phyloP scores from a whole-genome alignment of 2,329 filamentous ascomycete genomes.

The Leptographium procerum region DNA sequence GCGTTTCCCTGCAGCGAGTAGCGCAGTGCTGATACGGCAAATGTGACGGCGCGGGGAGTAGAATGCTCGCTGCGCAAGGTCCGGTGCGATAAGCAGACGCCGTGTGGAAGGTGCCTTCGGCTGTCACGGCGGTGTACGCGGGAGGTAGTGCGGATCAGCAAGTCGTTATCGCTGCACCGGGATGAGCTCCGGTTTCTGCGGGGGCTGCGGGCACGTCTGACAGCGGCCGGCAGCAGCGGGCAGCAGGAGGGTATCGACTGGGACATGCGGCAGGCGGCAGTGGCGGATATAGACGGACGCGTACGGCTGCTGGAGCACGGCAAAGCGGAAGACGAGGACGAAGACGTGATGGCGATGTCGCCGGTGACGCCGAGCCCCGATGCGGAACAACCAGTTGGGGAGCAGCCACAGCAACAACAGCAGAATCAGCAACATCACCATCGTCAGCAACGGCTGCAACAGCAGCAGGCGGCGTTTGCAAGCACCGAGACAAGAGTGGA shows the following conservation, averaged over 20 bases:
- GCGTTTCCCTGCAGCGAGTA: too few relatives aligned
- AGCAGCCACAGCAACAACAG: neutral
- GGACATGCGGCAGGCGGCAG: neutral
- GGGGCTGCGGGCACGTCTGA: neutral
- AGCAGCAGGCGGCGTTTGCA: too few relatives aligned
- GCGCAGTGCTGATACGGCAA: neutral
- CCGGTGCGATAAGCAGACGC: constrained; percentile 8
- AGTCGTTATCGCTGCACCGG: constrained; percentile 7
- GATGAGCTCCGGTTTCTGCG: constrained; percentile 9
- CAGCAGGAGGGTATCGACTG: neutral
- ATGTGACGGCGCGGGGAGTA: neutral
- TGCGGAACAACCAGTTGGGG: neutral
- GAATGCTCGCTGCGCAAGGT: constrained; percentile 10
- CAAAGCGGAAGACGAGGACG: neutral
- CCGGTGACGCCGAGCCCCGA: neutral
- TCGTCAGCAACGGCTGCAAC: too few relatives aligned
- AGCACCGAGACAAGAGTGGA: too few relatives aligned
- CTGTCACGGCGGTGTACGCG: constrained; percentile 7
- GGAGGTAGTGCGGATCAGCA: constrained; percentile 11
- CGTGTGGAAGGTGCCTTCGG: constrained; percentile 8
- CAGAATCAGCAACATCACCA: too few relatives aligned
- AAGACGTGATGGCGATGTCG: neutral
- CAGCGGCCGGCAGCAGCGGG: neutral
- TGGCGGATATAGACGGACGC: constrained; percentile 7
- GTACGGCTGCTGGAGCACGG: constrained; percentile 9